These are phyloP conservation scores for Puccinia novopanici DNA, from an alignment of 1,284 basidiomycete genomes.

Conservation along the genomic window DNA sequence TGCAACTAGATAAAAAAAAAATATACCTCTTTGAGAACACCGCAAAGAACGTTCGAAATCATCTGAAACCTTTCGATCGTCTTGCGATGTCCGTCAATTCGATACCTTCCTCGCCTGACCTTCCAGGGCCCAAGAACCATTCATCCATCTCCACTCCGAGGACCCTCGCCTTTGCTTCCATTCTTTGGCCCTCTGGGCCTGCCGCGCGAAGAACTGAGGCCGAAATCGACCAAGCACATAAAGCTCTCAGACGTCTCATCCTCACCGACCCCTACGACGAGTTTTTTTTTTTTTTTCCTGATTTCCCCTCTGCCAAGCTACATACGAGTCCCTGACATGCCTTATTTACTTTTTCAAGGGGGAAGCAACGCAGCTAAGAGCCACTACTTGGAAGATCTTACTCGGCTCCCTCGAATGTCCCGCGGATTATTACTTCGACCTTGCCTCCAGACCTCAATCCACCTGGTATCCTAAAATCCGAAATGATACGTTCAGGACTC, in stretches of 20 bases:
- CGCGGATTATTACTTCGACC: slow-evolving; percentile 36
- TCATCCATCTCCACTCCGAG: neutral
- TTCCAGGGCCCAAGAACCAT: neutral
- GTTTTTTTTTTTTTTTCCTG: neutral
- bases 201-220: slow-evolving; percentile 7
- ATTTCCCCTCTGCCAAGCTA: neutral
- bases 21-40: too few relatives aligned
- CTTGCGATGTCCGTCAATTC: slow-evolving; percentile 1
- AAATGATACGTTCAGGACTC: slow-evolving; percentile 70
- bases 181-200: slow-evolving; percentile 27
- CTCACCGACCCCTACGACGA: slow-evolving; percentile 45
- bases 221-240: slow-evolving; percentile 43
- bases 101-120: neutral
- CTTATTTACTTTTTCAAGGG: neutral
- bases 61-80: neutral
- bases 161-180: slow-evolving; percentile 15
- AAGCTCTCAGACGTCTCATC: slow-evolving; percentile 32
- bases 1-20: too few relatives aligned
- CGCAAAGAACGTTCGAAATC: neutral
- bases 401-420: slow-evolving; percentile 42
- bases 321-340: neutral
- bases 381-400: slow-evolving; percentile 48
- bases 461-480: slow-evolving; percentile 60
- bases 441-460: slow-evolving; percentile 30
- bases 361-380: slow-evolving; percentile 31